Evolutionary conservation across 2,329 filamentous ascomycete species (phyloP), one percentile per base, ranked within the genome.

Genomic region (Periconia sp.): DNA sequence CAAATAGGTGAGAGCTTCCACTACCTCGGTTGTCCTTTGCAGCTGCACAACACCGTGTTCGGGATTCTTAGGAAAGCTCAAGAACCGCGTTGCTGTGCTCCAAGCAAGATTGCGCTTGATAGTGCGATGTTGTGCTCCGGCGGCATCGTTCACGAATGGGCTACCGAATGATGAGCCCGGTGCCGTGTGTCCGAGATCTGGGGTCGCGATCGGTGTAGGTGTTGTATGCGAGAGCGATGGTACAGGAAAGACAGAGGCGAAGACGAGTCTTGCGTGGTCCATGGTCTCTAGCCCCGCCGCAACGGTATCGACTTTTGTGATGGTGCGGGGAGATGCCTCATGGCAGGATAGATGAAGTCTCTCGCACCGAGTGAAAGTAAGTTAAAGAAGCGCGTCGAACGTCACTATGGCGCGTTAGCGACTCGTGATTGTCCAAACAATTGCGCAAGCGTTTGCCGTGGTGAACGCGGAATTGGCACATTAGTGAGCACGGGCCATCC

Each of bases 191-290:
- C 70, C 73, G 16, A 75, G 59, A 35, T 70, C 66, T 29, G 74
- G 74, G 13, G 73, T 77, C 25, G 73, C 66, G 35, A 75, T 49
- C 37, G 53, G 73, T 9, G 74, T 77, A 19, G 73, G 73, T 5
- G 69, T 70, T 5, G 71, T 73, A 47, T 72, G 72, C 13, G 67
- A 63, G 31, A 67, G 59, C 36, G 66, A 66, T 18, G 69, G 65
- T 9, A 68, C 57, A 12, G 74, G 70, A 50, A 78, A 78, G 46
- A 78, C 66, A 24, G 75, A 74, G 25, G 65, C 61, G 63, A 77
- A 74, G 51, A 73, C 57, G 32, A 63, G 57, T 36, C 54, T 63
- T 26, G 52, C 48, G 49, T 68, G 61, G 43, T 70, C 63, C 66
- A 70, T 70, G 30, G 53, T 46, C n/a, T n/a, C n/a, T n/a, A n/a